phyloP scores from a whole-genome alignment of 208 protist species.

The Novymonas esmeraldas region DNA sequence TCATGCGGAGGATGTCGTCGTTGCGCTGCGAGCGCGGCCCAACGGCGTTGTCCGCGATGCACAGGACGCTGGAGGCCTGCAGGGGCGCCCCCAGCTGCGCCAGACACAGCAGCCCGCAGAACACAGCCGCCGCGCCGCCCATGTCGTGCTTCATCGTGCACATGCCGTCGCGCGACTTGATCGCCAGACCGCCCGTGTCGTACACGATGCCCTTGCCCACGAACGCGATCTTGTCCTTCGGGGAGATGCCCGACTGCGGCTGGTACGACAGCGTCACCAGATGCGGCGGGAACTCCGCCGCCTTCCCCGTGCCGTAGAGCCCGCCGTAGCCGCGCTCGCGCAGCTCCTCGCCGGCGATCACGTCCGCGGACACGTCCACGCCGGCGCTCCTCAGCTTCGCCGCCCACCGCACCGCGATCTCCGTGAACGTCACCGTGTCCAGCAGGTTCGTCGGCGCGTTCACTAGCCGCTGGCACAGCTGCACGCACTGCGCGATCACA shows the following conservation, averaged over 20 bases:
- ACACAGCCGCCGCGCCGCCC: slow-evolving; percentile 87
- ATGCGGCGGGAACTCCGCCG: slow-evolving; percentile 80
- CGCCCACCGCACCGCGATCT: slow-evolving; percentile 58
- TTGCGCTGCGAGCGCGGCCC: slow-evolving; percentile 73
- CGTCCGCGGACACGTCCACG: slow-evolving; percentile 35
- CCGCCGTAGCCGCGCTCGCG: slow-evolving; percentile 84
- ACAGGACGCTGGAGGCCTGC: slow-evolving; percentile 65
- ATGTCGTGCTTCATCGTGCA: slow-evolving; percentile 93
- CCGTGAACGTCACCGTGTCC: slow-evolving; percentile 83
- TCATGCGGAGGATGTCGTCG: slow-evolving; percentile 90
- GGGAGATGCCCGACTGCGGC: slow-evolving; percentile 45
- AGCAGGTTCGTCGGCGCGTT: slow-evolving; percentile 86
- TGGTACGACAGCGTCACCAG: slow-evolving; percentile 85
- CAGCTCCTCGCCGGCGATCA: slow-evolving; percentile 81
- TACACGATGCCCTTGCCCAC: slow-evolving; percentile 95
- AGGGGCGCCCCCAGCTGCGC: slow-evolving; percentile 47
- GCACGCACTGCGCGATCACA: slow-evolving; percentile 48
- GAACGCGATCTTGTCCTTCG: slow-evolving; percentile 71
- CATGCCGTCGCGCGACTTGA: slow-evolving; percentile 86
- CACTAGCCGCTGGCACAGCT: slow-evolving; percentile 84
- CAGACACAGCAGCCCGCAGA: slow-evolving; percentile 75
- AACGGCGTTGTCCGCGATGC: slow-evolving; percentile 92
- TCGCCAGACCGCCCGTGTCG: slow-evolving; percentile 89
- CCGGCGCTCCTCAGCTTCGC: slow-evolving; percentile 41
- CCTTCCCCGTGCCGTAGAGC: slow-evolving; percentile 84